Evolutionary conservation across 805 yeast genomes (phyloP).

Genomic region (Starmera pachycereana): DNA sequence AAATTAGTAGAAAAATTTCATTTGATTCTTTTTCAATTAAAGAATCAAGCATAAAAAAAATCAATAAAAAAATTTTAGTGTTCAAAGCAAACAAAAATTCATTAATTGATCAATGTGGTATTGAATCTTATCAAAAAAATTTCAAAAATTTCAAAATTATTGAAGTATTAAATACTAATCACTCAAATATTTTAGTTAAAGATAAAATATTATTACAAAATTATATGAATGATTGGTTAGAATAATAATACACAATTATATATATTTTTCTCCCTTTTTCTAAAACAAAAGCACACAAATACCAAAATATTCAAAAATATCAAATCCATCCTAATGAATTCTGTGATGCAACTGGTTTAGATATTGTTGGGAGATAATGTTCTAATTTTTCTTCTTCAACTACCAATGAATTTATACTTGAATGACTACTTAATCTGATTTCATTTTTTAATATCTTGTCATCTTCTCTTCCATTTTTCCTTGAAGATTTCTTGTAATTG

Average conservation of each 20-base stretch:
- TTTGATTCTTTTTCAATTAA: slow-evolving; percentile 7
- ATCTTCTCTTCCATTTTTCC: slow-evolving; percentile 11
- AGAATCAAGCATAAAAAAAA: neutral
- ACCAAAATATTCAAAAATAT: neutral
- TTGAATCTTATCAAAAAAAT: slow-evolving; percentile 6
- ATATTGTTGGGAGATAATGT: slow-evolving; percentile 35
- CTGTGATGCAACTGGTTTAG: slow-evolving; percentile 59
- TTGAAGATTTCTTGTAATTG: slow-evolving; percentile 11
- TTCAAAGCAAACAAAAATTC: slow-evolving; percentile 30
- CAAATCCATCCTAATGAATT: slow-evolving; percentile 64
- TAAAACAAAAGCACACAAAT: neutral
- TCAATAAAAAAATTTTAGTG: slow-evolving; percentile 20
- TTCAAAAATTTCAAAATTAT: slow-evolving; percentile 18
- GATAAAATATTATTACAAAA: slow-evolving; percentile 11
- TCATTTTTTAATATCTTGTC: neutral
- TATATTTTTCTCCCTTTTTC: neutral
- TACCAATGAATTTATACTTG: slow-evolving; percentile 6
- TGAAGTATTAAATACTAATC: slow-evolving; percentile 20
- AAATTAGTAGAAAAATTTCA: slow-evolving; percentile 6
- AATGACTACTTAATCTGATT: slow-evolving; percentile 1
- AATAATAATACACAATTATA: neutral
- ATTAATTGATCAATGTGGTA: slow-evolving; percentile 24
- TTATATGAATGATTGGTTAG: slow-evolving; percentile 12
- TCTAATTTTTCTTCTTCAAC: slow-evolving; percentile 18
- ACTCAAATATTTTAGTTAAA: slow-evolving; percentile 18